A percentile compares a stretch with the other conserved stretches of the same genome.
Evolutionary conservation across 2,329 filamentous ascomycete genomes (phyloP).

Genomic region (Zasmidium angulare): DNA sequence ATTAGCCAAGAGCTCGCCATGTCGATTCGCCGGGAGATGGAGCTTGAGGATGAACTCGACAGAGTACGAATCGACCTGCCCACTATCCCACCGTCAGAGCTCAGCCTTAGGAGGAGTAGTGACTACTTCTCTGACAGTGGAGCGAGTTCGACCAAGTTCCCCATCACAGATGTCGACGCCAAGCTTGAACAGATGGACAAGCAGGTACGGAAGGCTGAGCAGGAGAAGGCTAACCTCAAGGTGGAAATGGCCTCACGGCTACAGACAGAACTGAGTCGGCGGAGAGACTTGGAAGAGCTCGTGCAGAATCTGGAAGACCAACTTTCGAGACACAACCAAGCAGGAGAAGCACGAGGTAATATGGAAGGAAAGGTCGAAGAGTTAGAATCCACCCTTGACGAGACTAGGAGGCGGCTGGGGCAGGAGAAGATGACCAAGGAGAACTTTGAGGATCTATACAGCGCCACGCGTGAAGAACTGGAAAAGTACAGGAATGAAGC

Average conservation of each 20-base stretch:
- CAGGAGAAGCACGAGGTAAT: constrained; percentile 34
- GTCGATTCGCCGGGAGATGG: constrained; percentile 93
- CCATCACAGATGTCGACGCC: constrained; percentile 59
- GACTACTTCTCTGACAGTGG: constrained; percentile 99
- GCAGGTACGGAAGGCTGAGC: constrained; percentile 79
- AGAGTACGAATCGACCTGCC: constrained; percentile 75
- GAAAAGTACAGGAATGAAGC: constrained; percentile 81
- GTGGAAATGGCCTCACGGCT: constrained; percentile 82
- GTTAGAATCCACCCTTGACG: constrained; percentile 77
- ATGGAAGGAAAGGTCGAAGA: constrained; percentile 67
- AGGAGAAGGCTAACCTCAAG: constrained; percentile 84
- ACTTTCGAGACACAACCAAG: constrained; percentile 59
- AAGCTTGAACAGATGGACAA: constrained; percentile 74
- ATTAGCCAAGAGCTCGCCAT: constrained; percentile 89
- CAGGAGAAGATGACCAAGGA: constrained; percentile 87
- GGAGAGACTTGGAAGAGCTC: constrained; percentile 77
- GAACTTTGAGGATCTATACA: constrained; percentile 89
- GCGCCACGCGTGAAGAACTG: constrained; percentile 78
- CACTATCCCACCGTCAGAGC: constrained; percentile 44
- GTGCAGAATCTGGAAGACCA: constrained; percentile 79
- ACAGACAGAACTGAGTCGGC: constrained; percentile 77
- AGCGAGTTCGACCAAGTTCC: constrained; percentile 77
- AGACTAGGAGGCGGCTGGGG: constrained; percentile 74
- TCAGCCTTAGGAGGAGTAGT: constrained; percentile 75
- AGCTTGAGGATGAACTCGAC: constrained; percentile 91